Conservation (phyloP, 2,329 filamentous ascomycete genomes). For the Penicillium frequentans region DNA sequence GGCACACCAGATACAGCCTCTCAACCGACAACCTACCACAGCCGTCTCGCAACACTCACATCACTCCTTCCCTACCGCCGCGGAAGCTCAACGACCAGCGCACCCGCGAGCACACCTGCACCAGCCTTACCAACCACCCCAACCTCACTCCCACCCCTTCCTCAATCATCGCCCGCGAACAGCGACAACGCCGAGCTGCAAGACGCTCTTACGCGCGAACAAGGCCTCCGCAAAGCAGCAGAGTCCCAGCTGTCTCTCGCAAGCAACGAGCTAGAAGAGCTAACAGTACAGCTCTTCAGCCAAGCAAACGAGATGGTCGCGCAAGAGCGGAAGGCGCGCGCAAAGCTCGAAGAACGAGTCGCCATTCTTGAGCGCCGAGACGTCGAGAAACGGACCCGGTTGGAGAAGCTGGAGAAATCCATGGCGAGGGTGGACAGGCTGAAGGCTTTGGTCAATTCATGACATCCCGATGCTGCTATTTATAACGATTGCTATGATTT, state of each 20-base stretch:
- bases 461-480: not conserved
- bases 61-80: conserved; percentile 42
- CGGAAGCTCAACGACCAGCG: conserved; percentile 31
- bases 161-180: conserved; percentile 21
- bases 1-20: conserved; percentile 23
- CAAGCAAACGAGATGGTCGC: conserved; percentile 69
- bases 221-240: conserved; percentile 55
- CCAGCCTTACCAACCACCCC: conserved; percentile 17
- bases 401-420: conserved; percentile 58
- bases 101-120: conserved; percentile 25
- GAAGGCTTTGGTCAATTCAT: conserved; percentile 51
- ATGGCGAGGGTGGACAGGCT: conserved; percentile 60
- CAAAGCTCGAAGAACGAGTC: conserved; percentile 51
- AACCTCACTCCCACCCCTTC: conserved; percentile 6
- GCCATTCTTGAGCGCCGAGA: conserved; percentile 48
- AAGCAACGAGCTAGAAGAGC: conserved; percentile 60
- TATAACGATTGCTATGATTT: conserved; percentile 4
- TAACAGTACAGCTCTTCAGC: conserved; percentile 61
- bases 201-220: conserved; percentile 56
- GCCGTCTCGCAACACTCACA: conserved; percentile 40
- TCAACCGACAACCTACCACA: conserved; percentile 27
- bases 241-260: conserved; percentile 57
- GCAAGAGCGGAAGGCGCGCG: conserved; percentile 58
- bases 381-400: conserved; percentile 51
- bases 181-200: conserved; percentile 47